phyloP scores from a whole-genome alignment of 495 filamentous ascomycete species.

The Penicillium dipodomyicola region DNA sequence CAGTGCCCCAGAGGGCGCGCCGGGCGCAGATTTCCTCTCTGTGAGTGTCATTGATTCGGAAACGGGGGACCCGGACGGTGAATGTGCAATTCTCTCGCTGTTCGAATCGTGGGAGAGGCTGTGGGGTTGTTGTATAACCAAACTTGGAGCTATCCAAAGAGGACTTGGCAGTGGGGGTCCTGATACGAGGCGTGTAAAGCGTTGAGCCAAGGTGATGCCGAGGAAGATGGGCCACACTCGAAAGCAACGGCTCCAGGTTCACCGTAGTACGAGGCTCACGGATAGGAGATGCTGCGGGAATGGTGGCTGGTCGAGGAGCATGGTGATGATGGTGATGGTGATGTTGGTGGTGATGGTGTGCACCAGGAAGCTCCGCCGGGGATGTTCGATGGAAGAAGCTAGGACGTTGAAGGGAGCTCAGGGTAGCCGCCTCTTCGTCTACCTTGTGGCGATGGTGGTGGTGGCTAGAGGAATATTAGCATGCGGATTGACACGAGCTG shows the following conservation, averaged over 20 bases:
- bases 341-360: conserved; percentile 52
- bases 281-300: conserved; percentile 41
- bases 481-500: conserved; percentile 11
- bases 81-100: conserved; percentile 86
- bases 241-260: conserved; percentile 63
- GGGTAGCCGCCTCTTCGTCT: conserved; percentile 57
- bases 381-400: conserved; percentile 38
- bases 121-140: conserved; percentile 68
- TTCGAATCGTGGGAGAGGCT: conserved; percentile 74
- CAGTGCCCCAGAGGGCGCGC: conserved; percentile 84
- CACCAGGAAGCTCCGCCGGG: conserved; percentile 35
- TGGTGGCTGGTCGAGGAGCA: conserved; percentile 33
- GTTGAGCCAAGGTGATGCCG: conserved; percentile 80
- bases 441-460: conserved; percentile 76
- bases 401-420: conserved; percentile 34
- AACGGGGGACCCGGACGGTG: conserved; percentile 78
- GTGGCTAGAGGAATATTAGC: conserved; percentile 50
- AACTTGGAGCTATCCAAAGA: conserved; percentile 55
- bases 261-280: conserved; percentile 63
- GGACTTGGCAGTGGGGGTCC: conserved; percentile 44
- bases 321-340: conserved; percentile 58
- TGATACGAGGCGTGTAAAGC: conserved; percentile 53
- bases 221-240: conserved; percentile 64
- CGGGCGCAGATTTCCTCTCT: conserved; percentile 79
- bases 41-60: conserved; percentile 63